phyloP scores from a whole-genome alignment of 208 protist genomes.

The Phytomonas sp. region DNA sequence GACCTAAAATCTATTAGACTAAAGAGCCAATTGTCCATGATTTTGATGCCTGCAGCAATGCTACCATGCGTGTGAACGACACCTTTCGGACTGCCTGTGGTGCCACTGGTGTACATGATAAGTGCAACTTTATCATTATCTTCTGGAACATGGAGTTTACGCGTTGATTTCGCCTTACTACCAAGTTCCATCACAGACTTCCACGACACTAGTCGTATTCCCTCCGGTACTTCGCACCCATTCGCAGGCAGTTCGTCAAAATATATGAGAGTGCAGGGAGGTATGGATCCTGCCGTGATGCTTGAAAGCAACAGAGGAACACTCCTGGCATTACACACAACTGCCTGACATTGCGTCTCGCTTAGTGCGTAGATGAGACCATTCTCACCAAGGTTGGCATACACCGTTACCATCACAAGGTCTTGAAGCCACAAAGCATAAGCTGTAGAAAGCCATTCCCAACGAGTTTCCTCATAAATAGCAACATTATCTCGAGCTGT shows the following conservation, averaged over 20 bases:
- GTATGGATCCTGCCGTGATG: conserved; percentile 32
- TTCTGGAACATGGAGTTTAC: conserved; percentile 9
- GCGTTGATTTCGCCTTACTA: not conserved
- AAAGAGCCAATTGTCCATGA: conserved; percentile 20
- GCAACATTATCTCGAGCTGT: conserved; percentile 27
- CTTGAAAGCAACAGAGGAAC: conserved; percentile 37
- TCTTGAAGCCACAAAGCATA: conserved; percentile 68
- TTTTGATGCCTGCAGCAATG: conserved; percentile 29
- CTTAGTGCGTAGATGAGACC: conserved; percentile 53
- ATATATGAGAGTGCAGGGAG: conserved; percentile 46
- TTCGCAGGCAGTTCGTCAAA: conserved; percentile 31
- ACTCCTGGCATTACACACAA: conserved; percentile 59
- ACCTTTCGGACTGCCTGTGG: conserved; percentile 87
- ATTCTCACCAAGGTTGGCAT: conserved; percentile 80
- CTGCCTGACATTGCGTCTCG: conserved; percentile 49
- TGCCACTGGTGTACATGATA: conserved; percentile 91
- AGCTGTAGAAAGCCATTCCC: conserved; percentile 65
- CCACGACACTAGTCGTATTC: conserved; percentile 33
- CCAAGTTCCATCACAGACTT: conserved; percentile 38
- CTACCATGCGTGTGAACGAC: conserved; percentile 80
- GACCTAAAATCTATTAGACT: conserved; percentile 10
- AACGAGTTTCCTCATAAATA: conserved; percentile 81
- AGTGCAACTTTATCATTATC: conserved; percentile 43
- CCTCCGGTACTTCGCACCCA: conserved; percentile 7
- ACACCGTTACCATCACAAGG: conserved; percentile 65